Evolutionary conservation across 140 eudicot genomes (phyloP), one percentile per base, ranked within the genome.

Genomic region (Eryngium alpinum): DNA sequence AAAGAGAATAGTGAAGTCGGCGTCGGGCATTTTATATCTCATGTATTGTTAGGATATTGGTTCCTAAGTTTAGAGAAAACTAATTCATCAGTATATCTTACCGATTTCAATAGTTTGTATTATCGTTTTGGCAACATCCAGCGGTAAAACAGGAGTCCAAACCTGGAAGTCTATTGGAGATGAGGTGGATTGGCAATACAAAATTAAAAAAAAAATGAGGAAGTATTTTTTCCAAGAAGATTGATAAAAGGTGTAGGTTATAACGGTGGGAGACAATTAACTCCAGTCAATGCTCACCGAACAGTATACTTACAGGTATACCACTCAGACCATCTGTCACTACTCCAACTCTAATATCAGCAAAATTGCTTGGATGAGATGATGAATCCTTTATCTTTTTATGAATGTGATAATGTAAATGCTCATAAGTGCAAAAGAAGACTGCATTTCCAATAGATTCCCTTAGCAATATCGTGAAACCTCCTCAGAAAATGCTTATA

Each of bases 291-390:
- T n/a, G 72, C 51, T 33, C 44, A 34, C 44, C 50, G 72, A 86
- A 78, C 25, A 70, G 38, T 32, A 66, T 27, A 84, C 93, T 79
- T 87, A 94, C 98, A 66, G 93, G 94, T 46, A 94, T 89, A 79
- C 98, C 98, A 82, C 97, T 86, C 44, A 94, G 90, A 80, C 98
- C 98, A 72, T 97, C 98, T 73, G 94, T 94, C 86, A 90, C 81
- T 67, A 94, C 89, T 81, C 98, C 97, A 65, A 94, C 81, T 71
- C 97, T 97, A 9, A 90, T 84, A 78, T 94, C 97, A 46, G 81
- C 24, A 82, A 92, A 63, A 83, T 87, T 83, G 80, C 83, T 82
- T 79, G 84, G 79, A 72, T 84, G 86, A 49, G 78, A 34, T 44
- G 88, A 84, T 83, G 88, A 83, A 86, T 79, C 84, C 81, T 89